These are phyloP conservation scores for Botrytis paeoniae DNA, from an alignment of 2,329 filamentous ascomycete species.

Conservation along the genomic window DNA sequence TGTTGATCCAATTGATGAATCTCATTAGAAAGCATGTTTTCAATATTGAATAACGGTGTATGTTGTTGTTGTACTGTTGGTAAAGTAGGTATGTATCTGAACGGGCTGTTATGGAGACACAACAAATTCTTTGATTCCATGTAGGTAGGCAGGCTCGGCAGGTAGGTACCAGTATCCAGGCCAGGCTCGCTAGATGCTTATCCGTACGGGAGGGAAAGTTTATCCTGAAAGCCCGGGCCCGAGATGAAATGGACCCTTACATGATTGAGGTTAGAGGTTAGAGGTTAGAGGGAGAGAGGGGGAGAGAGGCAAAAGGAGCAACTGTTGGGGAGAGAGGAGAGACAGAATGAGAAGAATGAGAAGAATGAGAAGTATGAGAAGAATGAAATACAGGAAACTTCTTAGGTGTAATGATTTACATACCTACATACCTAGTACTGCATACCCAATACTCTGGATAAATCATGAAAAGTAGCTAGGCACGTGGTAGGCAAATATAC, in stretches of 20 bases:
- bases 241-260: background rate
- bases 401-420: background rate
- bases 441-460: no score
- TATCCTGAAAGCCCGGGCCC: background rate
- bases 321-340: background rate
- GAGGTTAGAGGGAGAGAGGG: background rate
- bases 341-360: background rate
- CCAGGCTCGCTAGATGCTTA: background rate
- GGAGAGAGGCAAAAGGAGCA: background rate
- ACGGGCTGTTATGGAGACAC: background rate
- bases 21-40: background rate
- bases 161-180: background rate
- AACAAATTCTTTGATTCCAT: no score
- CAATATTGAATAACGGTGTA: background rate
- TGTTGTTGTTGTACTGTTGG: background rate
- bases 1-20: background rate
- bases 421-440: background rate
- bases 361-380: background rate
- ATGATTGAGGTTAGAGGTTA: background rate
- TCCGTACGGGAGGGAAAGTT: background rate
- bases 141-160: background rate
- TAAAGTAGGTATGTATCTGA: background rate
- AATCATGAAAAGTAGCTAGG: no score
- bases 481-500: no score
- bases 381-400: background rate